Conservation (phyloP, 2,329 filamentous ascomycete genomes). For the Arthroderma uncinatum region DNA sequence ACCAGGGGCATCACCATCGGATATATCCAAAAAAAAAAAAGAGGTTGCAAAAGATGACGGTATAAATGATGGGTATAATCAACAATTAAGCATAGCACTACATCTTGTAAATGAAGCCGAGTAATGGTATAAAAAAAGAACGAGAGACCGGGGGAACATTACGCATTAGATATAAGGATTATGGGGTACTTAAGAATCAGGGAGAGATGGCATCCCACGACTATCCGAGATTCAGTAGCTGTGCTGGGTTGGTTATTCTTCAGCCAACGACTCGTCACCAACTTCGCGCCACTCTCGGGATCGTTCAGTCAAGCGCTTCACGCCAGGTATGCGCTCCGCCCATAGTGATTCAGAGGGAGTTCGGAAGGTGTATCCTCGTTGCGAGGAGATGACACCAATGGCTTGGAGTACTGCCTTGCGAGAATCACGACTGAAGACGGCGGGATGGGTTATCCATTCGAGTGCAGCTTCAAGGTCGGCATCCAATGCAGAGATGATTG, state of each 20-base stretch:
- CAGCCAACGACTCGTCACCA: constrained; percentile 58
- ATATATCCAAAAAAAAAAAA: not conserved
- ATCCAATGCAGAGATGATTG: constrained; percentile 76
- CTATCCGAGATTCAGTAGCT: not conserved
- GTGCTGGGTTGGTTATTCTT: constrained; percentile 28
- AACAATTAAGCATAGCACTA: not conserved
- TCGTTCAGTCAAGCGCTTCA: constrained; percentile 68
- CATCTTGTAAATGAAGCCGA: not conserved
- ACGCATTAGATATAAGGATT: not conserved
- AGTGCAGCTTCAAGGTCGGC: constrained; percentile 79
- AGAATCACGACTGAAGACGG: constrained; percentile 85
- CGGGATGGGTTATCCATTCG: constrained; percentile 96
- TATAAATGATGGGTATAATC: constrained; percentile 5
- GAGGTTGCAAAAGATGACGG: not conserved
- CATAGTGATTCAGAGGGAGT: constrained; percentile 81
- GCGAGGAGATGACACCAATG: constrained; percentile 91
- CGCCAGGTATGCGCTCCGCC: constrained; percentile 69
- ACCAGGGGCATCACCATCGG: not conserved
- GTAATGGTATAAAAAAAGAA: not conserved
- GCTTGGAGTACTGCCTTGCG: constrained; percentile 92
- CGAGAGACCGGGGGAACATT: not conserved
- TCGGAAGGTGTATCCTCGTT: constrained; percentile 86
- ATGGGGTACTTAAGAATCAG: not conserved
- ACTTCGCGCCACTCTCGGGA: constrained; percentile 88
- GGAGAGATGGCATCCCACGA: not conserved